Percentiles rank a stretch among this genome's conserved stretches.
phyloP scores from a whole-genome alignment of 2,329 filamentous ascomycete genomes.

The Alternaria postmessia region DNA sequence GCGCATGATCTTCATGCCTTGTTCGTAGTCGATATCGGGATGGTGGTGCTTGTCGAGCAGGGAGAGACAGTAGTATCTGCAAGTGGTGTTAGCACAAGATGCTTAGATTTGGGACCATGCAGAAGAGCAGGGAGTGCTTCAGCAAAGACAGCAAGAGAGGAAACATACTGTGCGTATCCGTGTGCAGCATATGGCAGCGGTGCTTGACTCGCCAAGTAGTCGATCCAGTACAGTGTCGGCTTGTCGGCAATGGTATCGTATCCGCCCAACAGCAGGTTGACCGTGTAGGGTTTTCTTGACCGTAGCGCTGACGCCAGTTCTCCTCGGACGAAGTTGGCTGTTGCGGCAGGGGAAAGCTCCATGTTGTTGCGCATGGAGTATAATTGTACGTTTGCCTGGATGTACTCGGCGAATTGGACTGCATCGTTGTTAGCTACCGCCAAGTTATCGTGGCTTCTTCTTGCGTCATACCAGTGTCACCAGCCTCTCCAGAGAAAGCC shows the following conservation, averaged over 20 bases:
- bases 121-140: neutral
- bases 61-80: constrained; percentile 93
- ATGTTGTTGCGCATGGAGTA: constrained; percentile 98
- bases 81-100: constrained; percentile 6
- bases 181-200: constrained; percentile 94
- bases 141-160: neutral
- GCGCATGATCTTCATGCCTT: constrained; percentile 89
- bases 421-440: constrained; percentile 21
- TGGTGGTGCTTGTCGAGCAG: constrained; percentile 99
- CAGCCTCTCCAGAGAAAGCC: constrained; percentile 94
- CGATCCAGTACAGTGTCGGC: constrained; percentile 94
- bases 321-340: constrained; percentile 91
- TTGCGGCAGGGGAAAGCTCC: constrained; percentile 86
- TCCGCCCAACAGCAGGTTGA: constrained; percentile 94
- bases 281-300: constrained; percentile 92
- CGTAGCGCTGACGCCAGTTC: constrained; percentile 91
- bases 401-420: constrained; percentile 99
- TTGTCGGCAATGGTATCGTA: constrained; percentile 91
- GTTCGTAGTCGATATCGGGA: constrained; percentile 86
- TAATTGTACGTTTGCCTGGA: constrained; percentile 97
- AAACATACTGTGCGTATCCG: constrained; percentile 90
- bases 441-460: neutral
- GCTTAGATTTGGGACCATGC: neutral
- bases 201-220: constrained; percentile 91
- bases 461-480: constrained; percentile 79